These are phyloP conservation scores for Xylaria multiplex DNA, from an alignment of 2,329 filamentous ascomycete species.

Conservation along the genomic window DNA sequence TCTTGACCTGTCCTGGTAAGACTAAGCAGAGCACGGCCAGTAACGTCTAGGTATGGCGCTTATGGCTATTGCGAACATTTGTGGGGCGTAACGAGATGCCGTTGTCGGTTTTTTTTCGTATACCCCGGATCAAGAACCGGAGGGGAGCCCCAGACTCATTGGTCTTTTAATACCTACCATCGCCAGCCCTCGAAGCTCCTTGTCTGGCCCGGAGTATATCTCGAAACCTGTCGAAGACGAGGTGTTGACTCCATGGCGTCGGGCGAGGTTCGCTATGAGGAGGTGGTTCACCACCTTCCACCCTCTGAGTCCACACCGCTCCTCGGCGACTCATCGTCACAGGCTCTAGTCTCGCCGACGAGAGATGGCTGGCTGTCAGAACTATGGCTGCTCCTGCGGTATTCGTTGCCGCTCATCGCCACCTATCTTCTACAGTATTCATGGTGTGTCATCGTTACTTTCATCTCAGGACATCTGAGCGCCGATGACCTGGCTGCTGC, in stretches of 20 bases:
- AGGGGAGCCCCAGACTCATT: background rate
- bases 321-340: constrained; percentile 32
- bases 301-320: constrained; percentile 41
- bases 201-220: constrained; percentile 6
- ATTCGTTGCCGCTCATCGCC: constrained; percentile 60
- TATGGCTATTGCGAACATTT: constrained; percentile 6
- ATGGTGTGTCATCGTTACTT: constrained; percentile 61
- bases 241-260: constrained; percentile 8
- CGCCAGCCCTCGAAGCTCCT: background rate
- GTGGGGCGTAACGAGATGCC: constrained; percentile 2
- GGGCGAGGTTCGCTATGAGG: constrained; percentile 10
- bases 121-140: background rate
- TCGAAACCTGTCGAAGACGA: background rate
- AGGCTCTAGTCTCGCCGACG: constrained; percentile 18
- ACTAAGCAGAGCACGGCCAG: background rate
- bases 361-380: constrained; percentile 39
- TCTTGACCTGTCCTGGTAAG: constrained; percentile 17
- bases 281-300: constrained; percentile 1
- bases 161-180: background rate
- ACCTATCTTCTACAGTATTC: constrained; percentile 66
- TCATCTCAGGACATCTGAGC: constrained; percentile 63
- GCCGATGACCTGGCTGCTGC: constrained; percentile 63
- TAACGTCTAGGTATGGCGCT: background rate
- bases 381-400: constrained; percentile 48
- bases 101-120: background rate